Evolutionary conservation across 495 filamentous ascomycete species (phyloP).

Genomic region (Podospora sp.): DNA sequence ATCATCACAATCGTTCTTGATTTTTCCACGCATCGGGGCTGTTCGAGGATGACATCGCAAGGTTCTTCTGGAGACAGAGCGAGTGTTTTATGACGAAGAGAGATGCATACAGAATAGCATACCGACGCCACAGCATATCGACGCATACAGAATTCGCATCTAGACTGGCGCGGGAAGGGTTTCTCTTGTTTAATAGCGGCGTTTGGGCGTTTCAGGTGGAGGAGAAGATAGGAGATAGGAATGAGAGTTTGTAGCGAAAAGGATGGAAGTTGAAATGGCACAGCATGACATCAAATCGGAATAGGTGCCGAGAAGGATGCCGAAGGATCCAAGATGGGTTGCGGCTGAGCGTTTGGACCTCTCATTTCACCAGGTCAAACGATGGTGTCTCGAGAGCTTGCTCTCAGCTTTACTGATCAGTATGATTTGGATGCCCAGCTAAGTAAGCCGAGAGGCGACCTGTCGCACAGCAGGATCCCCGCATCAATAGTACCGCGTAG

Average conservation of each 20-base stretch:
- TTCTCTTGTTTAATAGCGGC: background rate
- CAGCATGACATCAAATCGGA: no score
- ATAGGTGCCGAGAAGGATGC: no score
- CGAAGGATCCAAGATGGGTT: no score
- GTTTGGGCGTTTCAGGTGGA: background rate
- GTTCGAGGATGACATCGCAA: background rate
- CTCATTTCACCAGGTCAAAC: no score
- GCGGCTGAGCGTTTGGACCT: no score
- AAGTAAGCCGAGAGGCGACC: no score
- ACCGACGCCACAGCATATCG: background rate
- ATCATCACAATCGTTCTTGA: constrained; percentile 6
- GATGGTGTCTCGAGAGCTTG: no score
- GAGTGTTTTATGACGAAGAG: background rate
- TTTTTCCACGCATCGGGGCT: constrained; percentile 2
- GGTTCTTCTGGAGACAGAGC: background rate
- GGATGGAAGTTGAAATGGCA: no score
- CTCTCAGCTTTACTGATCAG: no score
- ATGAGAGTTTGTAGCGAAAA: background rate
- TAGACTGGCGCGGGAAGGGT: constrained; percentile 23
- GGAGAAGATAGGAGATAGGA: background rate
- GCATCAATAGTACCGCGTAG: no score
- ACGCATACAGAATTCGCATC: constrained; percentile 15
- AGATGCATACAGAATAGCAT: constrained; percentile 10
- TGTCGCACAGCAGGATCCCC: no score
- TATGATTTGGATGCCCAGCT: no score